Conservation (phyloP, 2,329 filamentous ascomycete genomes). For the Juglanconis sp. region DNA sequence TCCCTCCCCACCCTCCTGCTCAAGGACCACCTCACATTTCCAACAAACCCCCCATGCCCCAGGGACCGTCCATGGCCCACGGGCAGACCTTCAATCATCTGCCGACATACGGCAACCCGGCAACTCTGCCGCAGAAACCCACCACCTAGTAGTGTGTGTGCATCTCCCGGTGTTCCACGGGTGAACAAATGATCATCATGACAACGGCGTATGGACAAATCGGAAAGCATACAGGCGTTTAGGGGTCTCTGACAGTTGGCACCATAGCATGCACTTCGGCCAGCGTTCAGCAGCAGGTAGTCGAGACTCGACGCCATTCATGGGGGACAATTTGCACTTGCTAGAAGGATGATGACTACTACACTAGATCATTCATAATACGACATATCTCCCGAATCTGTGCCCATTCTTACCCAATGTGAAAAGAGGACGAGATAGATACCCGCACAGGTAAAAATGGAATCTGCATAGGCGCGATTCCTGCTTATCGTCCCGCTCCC, state of each 20-base stretch:
- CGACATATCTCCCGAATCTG: constrained; percentile 3
- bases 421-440: no score
- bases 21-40: constrained; percentile 39
- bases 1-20: constrained; percentile 25
- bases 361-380: constrained; percentile 17
- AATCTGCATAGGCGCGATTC: no score
- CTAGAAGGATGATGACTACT: constrained; percentile 17
- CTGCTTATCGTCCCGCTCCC: no score
- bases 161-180: constrained; percentile 20
- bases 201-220: constrained; percentile 16
- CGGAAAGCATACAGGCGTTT: constrained; percentile 37
- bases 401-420: no score
- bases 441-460: no score
- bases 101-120: constrained; percentile 58
- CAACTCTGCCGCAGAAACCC: constrained; percentile 58
- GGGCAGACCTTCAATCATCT: constrained; percentile 50
- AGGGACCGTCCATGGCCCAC: constrained; percentile 31
- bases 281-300: constrained; percentile 11
- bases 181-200: constrained; percentile 19
- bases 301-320: background rate
- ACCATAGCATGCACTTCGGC: constrained; percentile 4
- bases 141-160: constrained; percentile 32
- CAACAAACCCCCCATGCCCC: constrained; percentile 43
- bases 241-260: constrained; percentile 6
- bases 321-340: constrained; percentile 15